Base-by-base conservation (phyloP, 495 filamentous ascomycete genomes). In the Aspergillus sparsus region DNA sequence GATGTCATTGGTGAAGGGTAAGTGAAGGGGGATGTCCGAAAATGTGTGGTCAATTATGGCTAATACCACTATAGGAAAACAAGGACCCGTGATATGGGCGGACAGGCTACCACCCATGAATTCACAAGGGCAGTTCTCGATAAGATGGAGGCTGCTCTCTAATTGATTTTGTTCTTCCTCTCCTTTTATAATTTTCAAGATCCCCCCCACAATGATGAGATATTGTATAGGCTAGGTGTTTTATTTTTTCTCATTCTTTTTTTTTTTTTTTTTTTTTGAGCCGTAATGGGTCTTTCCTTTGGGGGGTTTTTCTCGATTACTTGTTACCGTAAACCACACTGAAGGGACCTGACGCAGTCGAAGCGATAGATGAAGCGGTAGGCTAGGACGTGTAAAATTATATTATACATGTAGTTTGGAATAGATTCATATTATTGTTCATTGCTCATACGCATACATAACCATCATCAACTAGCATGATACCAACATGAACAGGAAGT, bases 11-110 rank as follows among this genome's bases (percentile, higher is more conserved):
- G 85, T 63, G 90, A 97, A 74, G 92, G 91, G 92, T 95, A 80
- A 81, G 88, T 85, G 79, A 83, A 82, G 2, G 11, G 18, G 16
- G 27, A 50, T 7, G 13, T 36, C 34, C 9, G 11, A 56, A 55
- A 41, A 65, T 39, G 72, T 80, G 64, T 82, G 65, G 21, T 6
- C 49, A 37, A 45, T 59, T 11, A 0, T 6, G n/a, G 39, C 71
- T 75, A 55, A 75, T 35, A 11, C 15, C 49, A 21, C 52, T 44
- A 56, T 68, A 94, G 93, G 62, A 85, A 90, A 76, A 80, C 84
- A 69, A 85, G 92, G 62, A 98, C 94, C 55, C 87, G 86, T 64
- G 94, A 98, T 71, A 97, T 98, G 94, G 92, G 92, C 65, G 94
- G 94, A 70, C 80, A 87, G 57, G 83, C 83, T 69, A 90, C 88